phyloP scores from a whole-genome alignment of 805 yeast species.

The Starmerella ratchasimensis region DNA sequence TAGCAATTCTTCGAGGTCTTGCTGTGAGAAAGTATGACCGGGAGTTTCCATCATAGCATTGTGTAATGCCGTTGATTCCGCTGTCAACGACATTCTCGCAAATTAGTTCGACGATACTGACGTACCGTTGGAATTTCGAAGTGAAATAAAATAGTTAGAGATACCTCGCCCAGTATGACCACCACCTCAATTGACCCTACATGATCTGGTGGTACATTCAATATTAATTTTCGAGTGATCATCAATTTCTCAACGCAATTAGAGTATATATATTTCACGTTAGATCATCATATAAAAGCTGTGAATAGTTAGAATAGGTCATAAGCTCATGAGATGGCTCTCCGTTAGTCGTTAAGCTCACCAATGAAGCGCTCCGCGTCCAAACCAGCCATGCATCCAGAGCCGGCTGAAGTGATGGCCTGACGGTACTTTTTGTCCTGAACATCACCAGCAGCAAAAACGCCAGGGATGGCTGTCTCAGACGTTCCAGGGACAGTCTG shows the following conservation, averaged over 20 bases:
- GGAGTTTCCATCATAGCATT: conserved; percentile 42
- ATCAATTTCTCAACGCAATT: too few relatives aligned
- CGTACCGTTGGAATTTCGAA: too few relatives aligned
- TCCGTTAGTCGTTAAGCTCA: conserved; percentile 39
- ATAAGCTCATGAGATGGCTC: neutral
- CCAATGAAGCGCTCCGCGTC: conserved; percentile 79
- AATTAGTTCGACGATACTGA: neutral
- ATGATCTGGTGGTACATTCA: too few relatives aligned
- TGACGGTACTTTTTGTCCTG: conserved; percentile 96
- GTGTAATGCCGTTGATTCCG: conserved; percentile 44
- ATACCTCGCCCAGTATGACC: too few relatives aligned
- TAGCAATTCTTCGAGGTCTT: conserved; percentile 45
- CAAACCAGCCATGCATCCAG: conserved; percentile 98
- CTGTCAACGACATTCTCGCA: conserved; percentile 4
- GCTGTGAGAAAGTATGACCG: conserved; percentile 47
- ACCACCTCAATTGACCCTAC: too few relatives aligned
- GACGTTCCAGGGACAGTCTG: conserved; percentile 83
- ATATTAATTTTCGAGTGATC: too few relatives aligned
- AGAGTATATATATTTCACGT: too few relatives aligned
- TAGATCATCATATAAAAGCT: too few relatives aligned
- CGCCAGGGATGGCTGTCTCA: conserved; percentile 72
- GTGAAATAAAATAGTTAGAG: too few relatives aligned
- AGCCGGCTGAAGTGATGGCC: conserved; percentile 98
- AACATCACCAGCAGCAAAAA: conserved; percentile 98
- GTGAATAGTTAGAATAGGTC: too few relatives aligned